Conservation (phyloP, 2,329 filamentous ascomycete species). For the Thielaviopsis musarum region DNA sequence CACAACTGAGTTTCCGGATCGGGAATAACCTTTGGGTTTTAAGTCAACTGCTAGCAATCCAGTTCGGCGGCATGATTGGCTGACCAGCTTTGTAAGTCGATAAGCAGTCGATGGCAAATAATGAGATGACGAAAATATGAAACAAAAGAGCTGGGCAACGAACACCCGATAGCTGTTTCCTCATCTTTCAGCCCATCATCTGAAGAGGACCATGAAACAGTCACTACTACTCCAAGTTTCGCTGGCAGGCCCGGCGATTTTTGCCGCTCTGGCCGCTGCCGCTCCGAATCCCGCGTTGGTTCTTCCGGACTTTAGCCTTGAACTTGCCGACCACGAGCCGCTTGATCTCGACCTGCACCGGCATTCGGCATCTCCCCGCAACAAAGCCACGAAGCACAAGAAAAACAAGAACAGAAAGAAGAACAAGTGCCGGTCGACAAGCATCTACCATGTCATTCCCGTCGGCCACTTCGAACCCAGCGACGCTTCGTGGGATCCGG, state of each 20-base stretch:
- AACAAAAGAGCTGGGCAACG: not conserved
- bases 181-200: not conserved
- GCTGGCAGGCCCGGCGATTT: not conserved
- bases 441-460: not conserved
- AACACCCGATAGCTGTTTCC: too few species aligned
- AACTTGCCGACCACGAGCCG: not conserved
- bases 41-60: not conserved
- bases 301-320: not conserved
- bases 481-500: not conserved
- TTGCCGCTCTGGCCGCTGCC: not conserved
- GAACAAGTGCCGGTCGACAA: not conserved
- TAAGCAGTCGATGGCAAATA: not conserved
- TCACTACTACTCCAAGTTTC: not conserved
- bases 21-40: not conserved
- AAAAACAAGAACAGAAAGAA: not conserved
- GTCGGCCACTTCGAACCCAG: not conserved
- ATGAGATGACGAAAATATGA: not conserved
- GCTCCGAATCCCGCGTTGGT: not conserved
- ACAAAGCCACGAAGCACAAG: not conserved
- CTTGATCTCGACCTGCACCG: not conserved
- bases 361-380: not conserved
- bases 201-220: not conserved
- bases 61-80: not conserved
- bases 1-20: not conserved
- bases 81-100: too few species aligned